Evolutionary conservation across 106 monocot species (phyloP), one percentile per base, ranked within the genome.

Genomic region (Acorus gramineus): DNA sequence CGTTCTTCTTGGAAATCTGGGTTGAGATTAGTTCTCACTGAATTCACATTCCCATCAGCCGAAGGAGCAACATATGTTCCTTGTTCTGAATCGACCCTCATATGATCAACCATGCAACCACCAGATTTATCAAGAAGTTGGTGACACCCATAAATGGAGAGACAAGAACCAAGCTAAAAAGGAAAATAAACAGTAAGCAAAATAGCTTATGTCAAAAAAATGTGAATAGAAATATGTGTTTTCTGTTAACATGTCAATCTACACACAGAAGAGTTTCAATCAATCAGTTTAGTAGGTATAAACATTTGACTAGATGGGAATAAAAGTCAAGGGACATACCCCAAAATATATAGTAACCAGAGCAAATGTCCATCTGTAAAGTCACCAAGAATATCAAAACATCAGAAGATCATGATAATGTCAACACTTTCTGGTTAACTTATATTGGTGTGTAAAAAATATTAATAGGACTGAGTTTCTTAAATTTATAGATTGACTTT

Each of bases 291-390:
- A 28, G 28, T 28, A 1, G 28, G 28, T 28, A 28, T 28, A 28
- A 28, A 28, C 28, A 28, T 28, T 28, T 28, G 28, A 28, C 28
- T 28, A 28, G 28, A 28, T 1, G 28, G 28, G 28, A 28, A 28
- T 28, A 28, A 28, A 28, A 28, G 28, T 28, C 28, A 63, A 48
- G 72, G 55, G 45, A 77, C 86, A 49, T 96, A 96, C 96, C 87
- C 83, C 91, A 77, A 96, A 96, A 76, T 91, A 96, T 50, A 83
- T 13, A 10, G 85, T 87, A 7, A 96, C 85, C 69, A 91, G 72
- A 43, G 73, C 56, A 72, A 96, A 96, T 9, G 96, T 96, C 96
- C 95, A 96, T 81, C 96, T 96, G 83, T 7, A 72, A 72, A 50
- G 47, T 61, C 45, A 49, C 45, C 69, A 49, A 78, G n/a, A 12